Base-by-base conservation (phyloP, 2,329 filamentous ascomycete genomes). In the Lasiodiplodia citricola region DNA sequence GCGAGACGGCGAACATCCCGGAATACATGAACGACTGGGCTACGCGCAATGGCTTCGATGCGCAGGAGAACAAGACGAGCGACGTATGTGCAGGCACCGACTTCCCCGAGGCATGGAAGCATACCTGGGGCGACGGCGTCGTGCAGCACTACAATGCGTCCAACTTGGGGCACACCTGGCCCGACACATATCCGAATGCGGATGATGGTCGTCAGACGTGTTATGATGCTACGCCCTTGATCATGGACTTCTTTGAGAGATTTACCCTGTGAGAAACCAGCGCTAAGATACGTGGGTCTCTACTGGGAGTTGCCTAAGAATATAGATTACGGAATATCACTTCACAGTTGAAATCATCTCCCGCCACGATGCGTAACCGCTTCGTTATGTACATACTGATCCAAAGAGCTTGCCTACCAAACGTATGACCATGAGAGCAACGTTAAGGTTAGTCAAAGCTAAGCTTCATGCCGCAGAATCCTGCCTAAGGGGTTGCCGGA, bases 91-190 rank as follows among this genome's bases (percentile, higher is more conserved):
- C 56, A 3, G 74, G 73, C 11, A 75, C 72, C 2, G 75, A 72
- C 3, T 77, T 75, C 71, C 76, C 70, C 70, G 70, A 56, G 68
- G 75, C 75, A 25, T 72, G 69, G 35, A 74, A 64, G 69, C 75
- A 73, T 69, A 73, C 74, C 66, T 73, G 72, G 73, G 38, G 74
- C 16, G 77, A 79, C 25, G 72, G 73, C 6, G 75, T 82, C 10
- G 72, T 77, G 38, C 66, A 68, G 56, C 81, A 83, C 65, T 83
- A 82, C 69, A 76, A 75, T 50, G 74, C 81, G 41, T 76, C 73
- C 13, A 78, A 80, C 6, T 44, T 81, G n/a, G 75, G 74, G 8
- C 82, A 83, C 69, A 77, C 79, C 54, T 84, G 82, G 82, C 80
- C 81, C 2, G 80, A 74, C 28, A 73, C 73, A 4, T 74, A 72